These are phyloP conservation scores for Neophaeococcomyces aloes DNA, from an alignment of 2,329 filamentous ascomycete species.

Conservation along the genomic window DNA sequence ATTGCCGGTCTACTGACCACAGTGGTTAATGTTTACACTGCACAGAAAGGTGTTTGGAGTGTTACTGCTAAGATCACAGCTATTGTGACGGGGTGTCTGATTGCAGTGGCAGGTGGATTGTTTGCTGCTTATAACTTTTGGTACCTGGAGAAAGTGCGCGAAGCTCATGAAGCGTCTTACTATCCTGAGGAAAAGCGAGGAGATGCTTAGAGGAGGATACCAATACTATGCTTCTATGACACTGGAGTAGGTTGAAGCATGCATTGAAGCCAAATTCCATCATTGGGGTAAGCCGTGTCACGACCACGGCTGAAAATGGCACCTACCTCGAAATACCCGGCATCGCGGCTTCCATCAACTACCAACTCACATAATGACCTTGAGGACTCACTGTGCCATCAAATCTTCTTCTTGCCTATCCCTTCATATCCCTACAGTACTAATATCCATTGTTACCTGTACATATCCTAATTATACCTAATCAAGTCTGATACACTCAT, in stretches of 20 bases:
- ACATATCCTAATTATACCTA: background rate
- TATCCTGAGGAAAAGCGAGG: slow-evolving; percentile 13
- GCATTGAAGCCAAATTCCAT: too few species aligned
- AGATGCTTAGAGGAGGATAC: background rate
- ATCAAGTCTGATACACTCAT: background rate
- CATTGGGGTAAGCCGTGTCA: too few species aligned
- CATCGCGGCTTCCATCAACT: too few species aligned
- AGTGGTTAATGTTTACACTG: slow-evolving; percentile 38
- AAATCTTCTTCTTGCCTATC: background rate
- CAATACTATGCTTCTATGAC: slow-evolving; percentile 9
- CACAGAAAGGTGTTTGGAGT: slow-evolving; percentile 24
- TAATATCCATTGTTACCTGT: background rate
- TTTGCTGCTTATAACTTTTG: slow-evolving; percentile 30
- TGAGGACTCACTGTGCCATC: background rate
- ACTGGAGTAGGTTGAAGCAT: background rate
- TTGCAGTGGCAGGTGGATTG: slow-evolving; percentile 19
- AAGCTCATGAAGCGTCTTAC: slow-evolving; percentile 25
- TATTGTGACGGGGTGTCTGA: slow-evolving; percentile 18
- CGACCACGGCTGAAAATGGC: slow-evolving; percentile 10
- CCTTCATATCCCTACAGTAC: background rate
- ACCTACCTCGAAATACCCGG: background rate
- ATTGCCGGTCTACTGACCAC: slow-evolving; percentile 42
- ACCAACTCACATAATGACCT: too few species aligned
- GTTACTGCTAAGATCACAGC: slow-evolving; percentile 24
- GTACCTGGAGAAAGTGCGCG: slow-evolving; percentile 26